Evolutionary conservation across 805 yeast genomes (phyloP).

Genomic region (Debaryomyces maramus): DNA sequence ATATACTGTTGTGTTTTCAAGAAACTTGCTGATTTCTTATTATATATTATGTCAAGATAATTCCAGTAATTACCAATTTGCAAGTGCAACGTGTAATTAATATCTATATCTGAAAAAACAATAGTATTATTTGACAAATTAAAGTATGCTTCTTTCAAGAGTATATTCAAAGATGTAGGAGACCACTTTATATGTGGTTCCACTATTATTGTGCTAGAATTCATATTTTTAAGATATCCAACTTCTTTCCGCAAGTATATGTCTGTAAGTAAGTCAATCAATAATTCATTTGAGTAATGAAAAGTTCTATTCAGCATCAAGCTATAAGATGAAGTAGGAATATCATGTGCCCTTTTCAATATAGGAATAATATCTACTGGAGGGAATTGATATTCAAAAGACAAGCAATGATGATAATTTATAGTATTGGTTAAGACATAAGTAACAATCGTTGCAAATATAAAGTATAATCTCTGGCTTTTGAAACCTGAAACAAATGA

Average conservation of each 20-base stretch:
- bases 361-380: constrained; percentile 16
- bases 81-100: constrained; percentile 1
- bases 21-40: neutral
- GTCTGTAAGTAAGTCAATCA: constrained; percentile 12
- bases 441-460: neutral
- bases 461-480: too few species aligned
- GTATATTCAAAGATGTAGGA: constrained; percentile 6
- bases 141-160: constrained; percentile 12
- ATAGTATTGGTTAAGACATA: constrained; percentile 2
- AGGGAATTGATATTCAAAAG: constrained; percentile 11
- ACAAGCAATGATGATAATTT: constrained; percentile 6
- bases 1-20: constrained; percentile 5
- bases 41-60: neutral
- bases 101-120: neutral
- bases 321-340: constrained; percentile 6
- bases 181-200: constrained; percentile 16
- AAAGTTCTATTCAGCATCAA: neutral
- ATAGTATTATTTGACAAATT: constrained; percentile 6
- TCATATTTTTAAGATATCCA: constrained; percentile 13
- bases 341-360: neutral
- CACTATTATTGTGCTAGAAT: constrained; percentile 18
- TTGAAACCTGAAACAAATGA: too few species aligned
- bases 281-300: constrained; percentile 3
- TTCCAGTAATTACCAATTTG: neutral
- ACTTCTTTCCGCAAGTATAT: constrained; percentile 22